A percentile compares a stretch with the other conserved stretches of the same genome.
These are phyloP conservation scores for Aspergillus sp. DNA, from an alignment of 2,329 filamentous ascomycete genomes.

Conservation along the genomic window DNA sequence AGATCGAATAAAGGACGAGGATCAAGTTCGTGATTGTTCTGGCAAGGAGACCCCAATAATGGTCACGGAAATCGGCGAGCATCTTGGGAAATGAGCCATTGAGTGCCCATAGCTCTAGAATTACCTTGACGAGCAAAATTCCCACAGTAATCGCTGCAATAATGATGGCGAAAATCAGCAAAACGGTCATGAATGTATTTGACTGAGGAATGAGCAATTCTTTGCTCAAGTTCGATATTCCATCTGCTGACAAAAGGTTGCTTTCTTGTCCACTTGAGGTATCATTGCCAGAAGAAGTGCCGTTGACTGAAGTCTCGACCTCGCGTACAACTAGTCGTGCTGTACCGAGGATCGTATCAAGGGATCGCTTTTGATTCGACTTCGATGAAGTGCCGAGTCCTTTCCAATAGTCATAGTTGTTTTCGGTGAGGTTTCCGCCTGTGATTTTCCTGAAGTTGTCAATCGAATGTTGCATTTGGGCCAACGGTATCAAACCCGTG, in stretches of 20 bases:
- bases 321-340: slow-evolving; percentile 56
- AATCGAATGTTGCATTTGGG: slow-evolving; percentile 74
- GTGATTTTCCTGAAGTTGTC: slow-evolving; percentile 78
- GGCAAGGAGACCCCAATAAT: slow-evolving; percentile 92
- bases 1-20: slow-evolving; percentile 86
- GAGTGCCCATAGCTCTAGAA: slow-evolving; percentile 88
- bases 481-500: slow-evolving; percentile 79
- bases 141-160: slow-evolving; percentile 80
- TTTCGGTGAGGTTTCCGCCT: slow-evolving; percentile 80
- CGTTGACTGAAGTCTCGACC: slow-evolving; percentile 42
- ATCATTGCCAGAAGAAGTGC: slow-evolving; percentile 28
- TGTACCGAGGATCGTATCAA: slow-evolving; percentile 45
- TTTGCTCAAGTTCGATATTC: slow-evolving; percentile 81
- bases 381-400: slow-evolving; percentile 55
- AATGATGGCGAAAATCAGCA: slow-evolving; percentile 84
- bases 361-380: slow-evolving; percentile 55
- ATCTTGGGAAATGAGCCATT: slow-evolving; percentile 80
- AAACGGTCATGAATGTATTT: slow-evolving; percentile 94
- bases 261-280: slow-evolving; percentile 22
- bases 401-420: slow-evolving; percentile 64
- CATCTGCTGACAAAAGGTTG: slow-evolving; percentile 58
- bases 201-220: slow-evolving; percentile 79
- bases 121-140: slow-evolving; percentile 85
- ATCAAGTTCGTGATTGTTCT: slow-evolving; percentile 89
- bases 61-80: slow-evolving; percentile 82